Conservation (phyloP, 2,329 filamentous ascomycete species). For the Phymatotrichopsis omnivora region DNA sequence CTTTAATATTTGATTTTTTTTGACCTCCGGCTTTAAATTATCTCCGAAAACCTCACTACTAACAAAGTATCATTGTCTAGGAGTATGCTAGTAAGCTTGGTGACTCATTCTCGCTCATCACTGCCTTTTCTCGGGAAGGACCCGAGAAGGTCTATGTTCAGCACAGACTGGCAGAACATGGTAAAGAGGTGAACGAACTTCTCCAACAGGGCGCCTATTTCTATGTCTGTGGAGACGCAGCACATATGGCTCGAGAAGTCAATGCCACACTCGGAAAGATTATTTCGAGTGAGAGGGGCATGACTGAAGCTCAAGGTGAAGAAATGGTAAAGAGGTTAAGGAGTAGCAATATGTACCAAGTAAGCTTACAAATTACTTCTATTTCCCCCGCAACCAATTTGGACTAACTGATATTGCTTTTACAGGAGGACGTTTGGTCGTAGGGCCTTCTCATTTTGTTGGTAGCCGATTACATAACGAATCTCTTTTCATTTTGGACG, state of each 20-base stretch:
- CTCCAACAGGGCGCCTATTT: conserved; percentile 82
- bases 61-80: conserved; percentile 41
- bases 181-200: conserved; percentile 76
- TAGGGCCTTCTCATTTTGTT: conserved; percentile 34
- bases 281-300: conserved; percentile 69
- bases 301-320: conserved; percentile 79
- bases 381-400: conserved; percentile 4
- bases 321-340: conserved; percentile 97
- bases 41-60: background rate
- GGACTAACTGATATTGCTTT: conserved; percentile 28
- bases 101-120: conserved; percentile 81
- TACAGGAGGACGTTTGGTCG: conserved; percentile 62
- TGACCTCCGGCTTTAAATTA: background rate
- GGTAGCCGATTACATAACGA: conserved; percentile 1
- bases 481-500: conserved; percentile 13
- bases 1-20: no score
- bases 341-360: conserved; percentile 91
- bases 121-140: conserved; percentile 85
- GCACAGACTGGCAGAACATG: conserved; percentile 74
- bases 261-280: conserved; percentile 80
- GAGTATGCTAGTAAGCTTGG: conserved; percentile 73
- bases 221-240: conserved; percentile 95
- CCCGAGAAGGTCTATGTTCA: conserved; percentile 93
- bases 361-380: conserved; percentile 35
- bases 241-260: conserved; percentile 92